A percentile compares a stretch with the other conserved stretches of the same genome.
Evolutionary conservation across 106 monocot species (phyloP).

Genomic region (Chionographis japonica): DNA sequence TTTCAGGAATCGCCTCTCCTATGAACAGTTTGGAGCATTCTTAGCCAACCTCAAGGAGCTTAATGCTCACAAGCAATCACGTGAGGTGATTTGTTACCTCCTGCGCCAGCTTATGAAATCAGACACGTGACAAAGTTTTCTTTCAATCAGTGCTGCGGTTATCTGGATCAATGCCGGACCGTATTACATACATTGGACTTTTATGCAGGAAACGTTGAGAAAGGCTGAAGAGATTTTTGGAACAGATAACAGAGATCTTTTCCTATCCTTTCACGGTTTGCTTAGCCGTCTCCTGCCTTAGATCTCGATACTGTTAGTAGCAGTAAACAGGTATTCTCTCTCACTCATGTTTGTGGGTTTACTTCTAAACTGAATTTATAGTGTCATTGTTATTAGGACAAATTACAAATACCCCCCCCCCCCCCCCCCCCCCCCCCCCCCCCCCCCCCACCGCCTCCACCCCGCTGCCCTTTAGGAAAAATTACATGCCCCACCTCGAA

Average conservation of each 20-base stretch:
- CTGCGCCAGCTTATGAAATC: background rate
- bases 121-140: background rate
- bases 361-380: too few relatives aligned
- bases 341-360: background rate
- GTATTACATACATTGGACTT: background rate
- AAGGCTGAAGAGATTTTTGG: constrained; percentile 91
- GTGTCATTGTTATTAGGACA: too few relatives aligned
- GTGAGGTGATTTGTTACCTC: constrained; percentile 40
- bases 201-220: constrained; percentile 66
- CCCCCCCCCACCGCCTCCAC: too few relatives aligned
- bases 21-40: constrained; percentile 93
- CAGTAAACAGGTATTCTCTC: background rate
- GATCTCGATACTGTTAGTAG: background rate
- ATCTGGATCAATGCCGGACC: background rate
- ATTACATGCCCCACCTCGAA: too few relatives aligned
- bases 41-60: constrained; percentile 93
- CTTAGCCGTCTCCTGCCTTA: constrained; percentile 53
- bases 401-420: too few relatives aligned
- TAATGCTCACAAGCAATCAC: constrained; percentile 82
- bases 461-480: too few relatives aligned
- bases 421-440: too few relatives aligned
- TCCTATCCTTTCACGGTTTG: constrained; percentile 68
- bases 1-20: constrained; percentile 83
- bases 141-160: background rate
- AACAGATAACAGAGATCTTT: constrained; percentile 75